A percentile compares a stretch with the other conserved stretches of the same genome.
These are phyloP conservation scores for Eutrema yunnanense DNA, from an alignment of 345 rosid genomes.

Conservation along the genomic window DNA sequence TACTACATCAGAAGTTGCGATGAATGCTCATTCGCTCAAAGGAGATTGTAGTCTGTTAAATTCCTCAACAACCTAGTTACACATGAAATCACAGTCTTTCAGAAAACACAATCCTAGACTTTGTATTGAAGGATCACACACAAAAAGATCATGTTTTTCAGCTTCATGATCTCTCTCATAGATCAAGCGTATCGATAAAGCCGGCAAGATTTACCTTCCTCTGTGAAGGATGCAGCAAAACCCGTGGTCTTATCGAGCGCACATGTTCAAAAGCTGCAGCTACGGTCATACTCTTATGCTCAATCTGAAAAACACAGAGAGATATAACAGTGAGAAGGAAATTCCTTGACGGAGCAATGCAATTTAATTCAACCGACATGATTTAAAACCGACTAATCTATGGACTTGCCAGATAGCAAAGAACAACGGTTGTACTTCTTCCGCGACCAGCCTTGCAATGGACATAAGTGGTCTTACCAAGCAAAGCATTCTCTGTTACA, in stretches of 20 bases:
- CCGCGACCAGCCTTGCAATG: conserved; percentile 98
- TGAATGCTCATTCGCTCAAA: not conserved
- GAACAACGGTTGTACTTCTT: conserved; percentile 87
- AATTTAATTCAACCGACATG: not conserved
- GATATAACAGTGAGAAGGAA: not conserved
- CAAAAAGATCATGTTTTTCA: not conserved
- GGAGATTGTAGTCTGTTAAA: conserved; percentile 4
- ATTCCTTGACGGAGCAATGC: not conserved
- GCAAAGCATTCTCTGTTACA: conserved; percentile 48
- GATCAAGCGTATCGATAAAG: not conserved
- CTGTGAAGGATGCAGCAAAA: conserved; percentile 53
- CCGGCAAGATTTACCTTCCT: conserved; percentile 32
- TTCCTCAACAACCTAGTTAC: conserved; percentile 18
- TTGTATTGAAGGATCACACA: conserved; percentile 5
- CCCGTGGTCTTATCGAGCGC: conserved; percentile 58
- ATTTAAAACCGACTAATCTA: not conserved
- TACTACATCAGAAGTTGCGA: not conserved
- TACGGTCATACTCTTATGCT: conserved; percentile 53
- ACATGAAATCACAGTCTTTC: not conserved
- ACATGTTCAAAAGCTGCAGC: conserved; percentile 50
- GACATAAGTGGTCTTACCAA: conserved; percentile 67
- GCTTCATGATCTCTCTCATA: not conserved
- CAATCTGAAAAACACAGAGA: conserved; percentile 30
- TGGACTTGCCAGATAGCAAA: conserved; percentile 64
- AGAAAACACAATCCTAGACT: conserved; percentile 3